Evolutionary conservation across 345 rosid genomes (phyloP).

Genomic region (Pistacia atlantica): DNA sequence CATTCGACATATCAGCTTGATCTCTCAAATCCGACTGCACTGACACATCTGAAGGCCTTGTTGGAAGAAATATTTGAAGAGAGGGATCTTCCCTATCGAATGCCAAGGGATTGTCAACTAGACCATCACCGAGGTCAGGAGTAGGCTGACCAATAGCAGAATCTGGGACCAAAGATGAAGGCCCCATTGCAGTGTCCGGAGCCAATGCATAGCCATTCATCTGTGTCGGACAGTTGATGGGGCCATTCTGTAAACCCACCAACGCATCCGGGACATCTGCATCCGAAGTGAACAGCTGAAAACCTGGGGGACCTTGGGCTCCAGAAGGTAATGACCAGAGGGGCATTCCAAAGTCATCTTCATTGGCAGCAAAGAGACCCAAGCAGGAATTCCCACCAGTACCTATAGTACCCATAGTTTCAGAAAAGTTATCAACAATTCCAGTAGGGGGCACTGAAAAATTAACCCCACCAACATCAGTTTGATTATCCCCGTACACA

Average conservation of each 20-base stretch:
- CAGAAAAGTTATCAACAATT: constrained; percentile 59
- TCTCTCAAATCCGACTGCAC: constrained; percentile 59
- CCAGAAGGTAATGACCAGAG: constrained; percentile 78
- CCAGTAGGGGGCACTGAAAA: constrained; percentile 60
- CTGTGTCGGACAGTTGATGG: constrained; percentile 54
- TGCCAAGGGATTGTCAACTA: constrained; percentile 83
- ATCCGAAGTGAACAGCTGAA: constrained; percentile 75
- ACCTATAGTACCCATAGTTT: constrained; percentile 52
- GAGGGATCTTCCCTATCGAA: constrained; percentile 86
- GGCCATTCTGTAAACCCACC: constrained; percentile 56
- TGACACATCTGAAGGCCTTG: constrained; percentile 69
- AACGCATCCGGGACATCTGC: constrained; percentile 56
- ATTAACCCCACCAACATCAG: constrained; percentile 51
- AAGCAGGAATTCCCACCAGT: constrained; percentile 57
- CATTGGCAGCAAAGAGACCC: constrained; percentile 59
- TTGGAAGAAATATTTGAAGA: constrained; percentile 92
- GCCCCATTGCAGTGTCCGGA: constrained; percentile 55
- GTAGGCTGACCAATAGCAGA: constrained; percentile 55
- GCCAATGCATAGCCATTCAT: constrained; percentile 67
- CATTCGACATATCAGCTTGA: constrained; percentile 71
- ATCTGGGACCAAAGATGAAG: constrained; percentile 48
- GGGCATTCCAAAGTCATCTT: constrained; percentile 71
- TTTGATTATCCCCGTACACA: constrained; percentile 49
- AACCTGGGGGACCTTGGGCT: constrained; percentile 63
- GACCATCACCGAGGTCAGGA: constrained; percentile 54